Conservation (phyloP, 495 filamentous ascomycete genomes). For the Lasiosphaeris hirsuta region DNA sequence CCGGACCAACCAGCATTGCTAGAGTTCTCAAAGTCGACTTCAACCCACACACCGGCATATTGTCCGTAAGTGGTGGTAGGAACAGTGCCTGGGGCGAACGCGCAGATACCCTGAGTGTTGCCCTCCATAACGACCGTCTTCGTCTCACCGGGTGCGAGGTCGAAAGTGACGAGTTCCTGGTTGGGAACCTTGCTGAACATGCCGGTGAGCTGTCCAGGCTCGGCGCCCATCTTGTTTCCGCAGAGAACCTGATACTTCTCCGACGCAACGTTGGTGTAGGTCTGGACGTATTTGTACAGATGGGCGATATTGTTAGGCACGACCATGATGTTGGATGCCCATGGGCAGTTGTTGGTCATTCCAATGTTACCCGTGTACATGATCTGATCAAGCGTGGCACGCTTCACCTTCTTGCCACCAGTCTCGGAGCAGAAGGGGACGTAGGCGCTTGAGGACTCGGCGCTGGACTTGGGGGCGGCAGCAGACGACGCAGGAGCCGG, state of each 20-base stretch:
- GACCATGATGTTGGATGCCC: slow-evolving; percentile 38
- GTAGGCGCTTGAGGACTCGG: neutral
- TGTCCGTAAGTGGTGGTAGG: slow-evolving; percentile 26
- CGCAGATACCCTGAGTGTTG: slow-evolving; percentile 37
- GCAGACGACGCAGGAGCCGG: slow-evolving; percentile 1
- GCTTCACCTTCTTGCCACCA: slow-evolving; percentile 29
- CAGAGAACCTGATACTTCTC: slow-evolving; percentile 29
- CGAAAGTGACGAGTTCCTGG: slow-evolving; percentile 29
- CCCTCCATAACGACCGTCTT: slow-evolving; percentile 31
- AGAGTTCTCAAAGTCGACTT: slow-evolving; percentile 34
- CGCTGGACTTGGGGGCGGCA: neutral
- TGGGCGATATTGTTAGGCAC: slow-evolving; percentile 33
- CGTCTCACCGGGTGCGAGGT: slow-evolving; percentile 30
- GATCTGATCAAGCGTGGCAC: slow-evolving; percentile 34
- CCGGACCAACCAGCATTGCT: slow-evolving; percentile 38
- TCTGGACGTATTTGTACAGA: slow-evolving; percentile 36
- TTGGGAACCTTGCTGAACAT: slow-evolving; percentile 24
- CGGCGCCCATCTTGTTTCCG: slow-evolving; percentile 39
- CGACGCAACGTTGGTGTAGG: slow-evolving; percentile 31
- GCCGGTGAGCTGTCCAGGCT: slow-evolving; percentile 26
- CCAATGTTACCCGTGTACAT: slow-evolving; percentile 36
- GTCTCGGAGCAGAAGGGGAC: slow-evolving; percentile 29
- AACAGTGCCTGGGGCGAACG: slow-evolving; percentile 23
- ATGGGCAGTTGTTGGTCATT: slow-evolving; percentile 24
- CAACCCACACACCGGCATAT: slow-evolving; percentile 34